Percentiles rank a stretch among this genome's conserved stretches.
phyloP scores from a whole-genome alignment of 129 eudicot genomes.

The Oenanthe sinensis region DNA sequence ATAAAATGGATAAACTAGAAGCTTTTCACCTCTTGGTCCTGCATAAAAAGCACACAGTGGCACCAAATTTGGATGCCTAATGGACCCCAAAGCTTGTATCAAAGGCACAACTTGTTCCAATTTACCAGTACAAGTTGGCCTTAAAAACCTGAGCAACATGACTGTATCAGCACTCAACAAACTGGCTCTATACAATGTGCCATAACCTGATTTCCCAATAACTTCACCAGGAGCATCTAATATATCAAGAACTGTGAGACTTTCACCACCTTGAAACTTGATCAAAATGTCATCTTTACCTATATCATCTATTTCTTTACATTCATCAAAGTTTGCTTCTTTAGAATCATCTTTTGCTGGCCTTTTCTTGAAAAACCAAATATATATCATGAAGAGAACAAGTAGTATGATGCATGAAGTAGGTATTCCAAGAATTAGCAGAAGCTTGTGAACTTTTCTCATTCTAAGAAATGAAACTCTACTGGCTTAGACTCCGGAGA shows the following conservation, averaged over 20 bases:
- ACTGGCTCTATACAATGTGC: slow-evolving; percentile 75
- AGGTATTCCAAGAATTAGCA: slow-evolving; percentile 39
- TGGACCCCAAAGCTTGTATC: slow-evolving; percentile 59
- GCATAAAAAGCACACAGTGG: slow-evolving; percentile 81
- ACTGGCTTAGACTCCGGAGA: not conserved
- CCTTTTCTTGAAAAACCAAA: slow-evolving; percentile 25
- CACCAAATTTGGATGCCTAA: slow-evolving; percentile 82
- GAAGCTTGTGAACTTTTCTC: slow-evolving; percentile 46
- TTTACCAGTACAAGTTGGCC: slow-evolving; percentile 67
- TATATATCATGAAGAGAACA: slow-evolving; percentile 28
- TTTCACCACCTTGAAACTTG: slow-evolving; percentile 72
- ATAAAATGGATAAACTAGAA: slow-evolving; percentile 82
- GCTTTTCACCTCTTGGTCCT: slow-evolving; percentile 92
- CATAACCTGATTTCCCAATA: slow-evolving; percentile 80
- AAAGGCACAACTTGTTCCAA: slow-evolving; percentile 48
- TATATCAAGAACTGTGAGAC: slow-evolving; percentile 63
- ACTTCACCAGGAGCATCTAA: slow-evolving; percentile 95
- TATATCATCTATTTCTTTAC: slow-evolving; percentile 31
- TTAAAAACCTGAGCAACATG: slow-evolving; percentile 70
- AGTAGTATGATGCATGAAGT: slow-evolving; percentile 23
- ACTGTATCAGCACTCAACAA: slow-evolving; percentile 38
- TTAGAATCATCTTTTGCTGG: slow-evolving; percentile 20
- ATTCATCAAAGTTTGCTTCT: slow-evolving; percentile 36
- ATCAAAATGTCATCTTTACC: slow-evolving; percentile 48
- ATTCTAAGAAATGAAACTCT: slow-evolving; percentile 21